Conservation (phyloP, 2,329 filamentous ascomycete species). For the Aureobasidium pullulans region DNA sequence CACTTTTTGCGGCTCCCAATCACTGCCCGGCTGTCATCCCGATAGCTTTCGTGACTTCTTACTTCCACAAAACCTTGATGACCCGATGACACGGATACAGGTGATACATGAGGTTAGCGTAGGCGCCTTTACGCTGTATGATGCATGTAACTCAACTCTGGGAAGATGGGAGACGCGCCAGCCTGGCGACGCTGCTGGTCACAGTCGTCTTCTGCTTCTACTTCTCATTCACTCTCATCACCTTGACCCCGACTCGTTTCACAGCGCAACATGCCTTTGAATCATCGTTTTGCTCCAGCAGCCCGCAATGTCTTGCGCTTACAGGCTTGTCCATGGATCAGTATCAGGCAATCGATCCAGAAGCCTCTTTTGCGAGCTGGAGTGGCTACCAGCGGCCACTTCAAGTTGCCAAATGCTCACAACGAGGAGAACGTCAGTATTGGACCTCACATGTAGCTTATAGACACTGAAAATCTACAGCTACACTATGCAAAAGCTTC, state of each 20-base stretch:
- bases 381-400: slow-evolving; percentile 12
- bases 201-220: background rate
- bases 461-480: background rate
- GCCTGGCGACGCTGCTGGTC: too few relatives aligned
- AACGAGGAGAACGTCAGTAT: slow-evolving; percentile 12
- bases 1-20: background rate
- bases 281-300: background rate
- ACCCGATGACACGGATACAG: background rate
- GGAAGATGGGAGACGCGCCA: background rate
- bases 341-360: too few relatives aligned
- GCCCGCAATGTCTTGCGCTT: background rate
- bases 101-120: background rate
- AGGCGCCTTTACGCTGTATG: background rate
- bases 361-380: background rate
- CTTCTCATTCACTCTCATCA: background rate
- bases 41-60: background rate
- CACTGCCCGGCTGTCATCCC: background rate
- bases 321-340: background rate
- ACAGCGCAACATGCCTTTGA: background rate
- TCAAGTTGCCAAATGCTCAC: slow-evolving; percentile 5
- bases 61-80: background rate
- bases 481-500: background rate
- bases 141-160: background rate
- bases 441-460: background rate
- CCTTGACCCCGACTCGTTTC: background rate